A percentile compares a stretch with the other conserved stretches of the same genome.
phyloP scores from a whole-genome alignment of 208 protist genomes.

The Trypanosoma avium region DNA sequence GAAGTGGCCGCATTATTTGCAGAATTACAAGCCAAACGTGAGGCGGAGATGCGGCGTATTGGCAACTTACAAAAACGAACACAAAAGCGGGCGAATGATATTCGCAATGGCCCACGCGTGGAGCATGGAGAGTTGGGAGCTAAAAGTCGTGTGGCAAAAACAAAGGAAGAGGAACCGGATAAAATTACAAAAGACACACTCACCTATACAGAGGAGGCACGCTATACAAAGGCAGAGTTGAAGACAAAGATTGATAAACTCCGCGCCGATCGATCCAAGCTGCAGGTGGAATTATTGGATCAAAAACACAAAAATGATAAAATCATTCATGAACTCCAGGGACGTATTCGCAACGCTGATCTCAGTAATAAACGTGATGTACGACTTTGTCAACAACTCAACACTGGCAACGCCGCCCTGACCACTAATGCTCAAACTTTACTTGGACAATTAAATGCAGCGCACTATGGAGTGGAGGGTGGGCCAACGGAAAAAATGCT shows the following conservation, averaged over 20 bases:
- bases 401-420: conserved; percentile 61
- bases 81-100: conserved; percentile 26
- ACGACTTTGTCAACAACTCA: conserved; percentile 63
- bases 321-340: conserved; percentile 42
- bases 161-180: conserved; percentile 24
- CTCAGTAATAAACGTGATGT: conserved; percentile 59
- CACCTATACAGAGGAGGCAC: conserved; percentile 44
- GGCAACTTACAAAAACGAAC: conserved; percentile 35
- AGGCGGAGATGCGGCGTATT: conserved; percentile 45
- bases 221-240: conserved; percentile 25
- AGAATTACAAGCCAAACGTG: conserved; percentile 58
- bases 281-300: conserved; percentile 50
- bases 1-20: conserved; percentile 71
- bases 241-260: conserved; percentile 16
- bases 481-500: conserved; percentile 37
- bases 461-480: conserved; percentile 75
- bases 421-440: conserved; percentile 71
- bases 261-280: conserved; percentile 34
- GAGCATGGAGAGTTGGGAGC: conserved; percentile 19
- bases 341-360: conserved; percentile 43
- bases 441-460: conserved; percentile 70
- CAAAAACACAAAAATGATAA: conserved; percentile 40
- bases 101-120: conserved; percentile 29
- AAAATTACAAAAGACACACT: conserved; percentile 41
- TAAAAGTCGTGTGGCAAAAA: background rate